Base-by-base conservation (phyloP, 164 flowering plant species). In the Tinospora cordifolia region DNA sequence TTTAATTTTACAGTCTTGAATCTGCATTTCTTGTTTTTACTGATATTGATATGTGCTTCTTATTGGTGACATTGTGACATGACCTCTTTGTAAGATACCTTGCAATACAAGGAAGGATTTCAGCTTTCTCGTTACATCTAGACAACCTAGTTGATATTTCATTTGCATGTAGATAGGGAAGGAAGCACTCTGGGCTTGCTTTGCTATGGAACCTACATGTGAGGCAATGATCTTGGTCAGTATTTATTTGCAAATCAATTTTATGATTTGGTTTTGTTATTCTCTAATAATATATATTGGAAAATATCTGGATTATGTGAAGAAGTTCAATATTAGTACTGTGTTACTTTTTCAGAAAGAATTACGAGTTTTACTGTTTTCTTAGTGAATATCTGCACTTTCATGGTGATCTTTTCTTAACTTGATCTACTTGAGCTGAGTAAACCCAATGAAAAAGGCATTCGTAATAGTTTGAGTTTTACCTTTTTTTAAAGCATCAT, bases 121-220 rank as follows among this genome's bases (percentile, higher is more conserved):
- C 12, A 2, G 39, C 24, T 27, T 65, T 21, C 11, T 59, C 17
- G 8, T 62, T 66, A 30, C 39, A 17, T 65, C 25, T 21, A 46
- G 36, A 10, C 49, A 68, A 27, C 39, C 65, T 51, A 19, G 62
- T 51, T 66, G 36, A 24, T 66, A 63, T 26, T 71, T 62, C 22
- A 40, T 65, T 58, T 72, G 21, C 74, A 24, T 76, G 72, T 79
- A 94, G 98, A 84, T 92, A 75, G 80, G 99, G 75, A 94, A 94
- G 84, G 99, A 94, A 78, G 99, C 99, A 57, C 90, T 94, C 13
- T 94, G 97, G 97, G 99, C 99, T 46, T 89, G 92, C 82, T 90
- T 90, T 73, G 92, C 99, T 6, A 83, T 94, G 97, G 87, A 76
- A 71, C 99, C 99, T 62, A 72, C 67, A 74, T 89, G 51, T 81